These are phyloP conservation scores for Penicillium aurantiogriseum DNA, from an alignment of 2,329 filamentous ascomycete species.

Conservation along the genomic window DNA sequence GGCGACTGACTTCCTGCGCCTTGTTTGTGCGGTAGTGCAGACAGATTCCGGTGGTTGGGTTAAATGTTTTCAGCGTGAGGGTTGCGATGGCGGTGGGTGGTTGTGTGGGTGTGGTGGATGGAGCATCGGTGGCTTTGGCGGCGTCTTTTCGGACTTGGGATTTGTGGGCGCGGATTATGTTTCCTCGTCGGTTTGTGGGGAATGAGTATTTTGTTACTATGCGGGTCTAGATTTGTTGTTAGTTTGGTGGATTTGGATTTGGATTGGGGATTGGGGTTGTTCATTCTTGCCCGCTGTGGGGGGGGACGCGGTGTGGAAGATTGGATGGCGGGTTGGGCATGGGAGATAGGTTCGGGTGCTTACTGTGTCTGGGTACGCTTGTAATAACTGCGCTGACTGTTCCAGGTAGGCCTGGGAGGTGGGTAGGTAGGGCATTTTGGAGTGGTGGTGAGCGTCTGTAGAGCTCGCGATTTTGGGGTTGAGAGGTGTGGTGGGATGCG, in stretches of 20 bases:
- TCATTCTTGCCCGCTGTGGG: conserved; percentile 2
- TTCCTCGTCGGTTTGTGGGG: conserved; percentile 29
- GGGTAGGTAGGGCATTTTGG: conserved; percentile 71
- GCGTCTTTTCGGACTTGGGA: conserved; percentile 30
- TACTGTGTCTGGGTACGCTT: conserved; percentile 83
- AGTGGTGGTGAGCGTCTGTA: conserved; percentile 14
- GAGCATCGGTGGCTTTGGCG: conserved; percentile 12
- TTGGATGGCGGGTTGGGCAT: background rate
- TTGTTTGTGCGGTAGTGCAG: conserved; percentile 92
- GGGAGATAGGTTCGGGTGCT: conserved; percentile 26
- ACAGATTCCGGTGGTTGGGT: conserved; percentile 74
- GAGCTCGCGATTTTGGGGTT: conserved; percentile 5
- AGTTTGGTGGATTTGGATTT: background rate
- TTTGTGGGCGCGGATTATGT: conserved; percentile 32
- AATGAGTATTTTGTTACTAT: conserved; percentile 93
- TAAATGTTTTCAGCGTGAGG: conserved; percentile 85
- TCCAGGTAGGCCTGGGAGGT: conserved; percentile 89
- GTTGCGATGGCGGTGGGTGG: conserved; percentile 64
- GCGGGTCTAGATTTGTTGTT: conserved; percentile 60
- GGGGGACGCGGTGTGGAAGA: background rate
- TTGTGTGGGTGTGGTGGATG: conserved; percentile 49
- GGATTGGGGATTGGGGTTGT: background rate
- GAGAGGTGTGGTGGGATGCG: background rate
- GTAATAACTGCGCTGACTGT: conserved; percentile 78
- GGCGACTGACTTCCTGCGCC: conserved; percentile 68